Evolutionary conservation across 306 rosid genomes (phyloP).

Genomic region (Castanea crenata): DNA sequence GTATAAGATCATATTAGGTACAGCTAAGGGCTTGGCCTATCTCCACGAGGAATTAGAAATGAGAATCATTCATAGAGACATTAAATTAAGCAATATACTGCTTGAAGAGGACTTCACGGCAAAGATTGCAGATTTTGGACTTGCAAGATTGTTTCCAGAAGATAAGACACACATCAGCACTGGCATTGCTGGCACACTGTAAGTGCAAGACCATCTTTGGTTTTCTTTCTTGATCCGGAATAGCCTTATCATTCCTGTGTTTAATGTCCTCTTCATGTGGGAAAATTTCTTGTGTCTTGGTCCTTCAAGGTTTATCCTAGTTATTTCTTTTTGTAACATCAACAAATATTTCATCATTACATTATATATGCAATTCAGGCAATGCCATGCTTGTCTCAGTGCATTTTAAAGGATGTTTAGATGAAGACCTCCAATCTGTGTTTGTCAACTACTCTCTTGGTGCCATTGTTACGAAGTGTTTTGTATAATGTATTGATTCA

Average conservation of each 20-base stretch:
- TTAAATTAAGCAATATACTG: slow-evolving; percentile 56
- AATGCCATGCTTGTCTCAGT: neutral
- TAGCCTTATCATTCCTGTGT: neutral
- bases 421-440: neutral
- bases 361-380: neutral
- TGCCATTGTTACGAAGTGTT: neutral
- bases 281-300: neutral
- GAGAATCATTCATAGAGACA: slow-evolving; percentile 72
- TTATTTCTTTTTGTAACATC: neutral
- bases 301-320: neutral
- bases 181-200: slow-evolving; percentile 46
- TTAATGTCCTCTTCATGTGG: neutral
- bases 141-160: slow-evolving; percentile 59
- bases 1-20: slow-evolving; percentile 34
- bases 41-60: slow-evolving; percentile 61
- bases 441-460: neutral
- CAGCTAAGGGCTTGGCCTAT: slow-evolving; percentile 64
- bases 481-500: neutral
- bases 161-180: slow-evolving; percentile 47
- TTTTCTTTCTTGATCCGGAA: neutral
- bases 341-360: neutral
- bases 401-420: neutral
- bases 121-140: slow-evolving; percentile 74
- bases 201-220: slow-evolving; percentile 2
- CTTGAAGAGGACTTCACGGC: slow-evolving; percentile 54